Percentiles rank a stretch among this genome's conserved stretches.
phyloP scores from a whole-genome alignment of 1,284 basidiomycete genomes.

The Chiua sp. region DNA sequence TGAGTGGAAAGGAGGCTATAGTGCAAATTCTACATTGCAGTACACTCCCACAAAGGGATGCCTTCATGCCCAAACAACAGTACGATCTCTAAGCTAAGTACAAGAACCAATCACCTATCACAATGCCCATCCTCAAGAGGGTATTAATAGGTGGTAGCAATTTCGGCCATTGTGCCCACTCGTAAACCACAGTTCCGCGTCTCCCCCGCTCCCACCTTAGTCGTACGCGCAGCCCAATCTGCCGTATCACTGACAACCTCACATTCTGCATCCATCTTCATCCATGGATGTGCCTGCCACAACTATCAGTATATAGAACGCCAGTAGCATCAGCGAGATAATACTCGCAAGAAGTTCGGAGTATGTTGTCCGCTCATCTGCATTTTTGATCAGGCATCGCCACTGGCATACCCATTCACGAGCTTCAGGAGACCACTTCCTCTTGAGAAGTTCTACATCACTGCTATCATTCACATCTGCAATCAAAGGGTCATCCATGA shows the following conservation, averaged over 20 bases:
- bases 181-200: conserved; percentile 24
- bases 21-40: too few relatives aligned
- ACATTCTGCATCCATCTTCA: conserved; percentile 57
- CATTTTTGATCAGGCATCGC: conserved; percentile 77
- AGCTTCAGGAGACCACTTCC: conserved; percentile 44
- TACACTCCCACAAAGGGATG: too few relatives aligned
- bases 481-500: conserved; percentile 13
- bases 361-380: conserved; percentile 84
- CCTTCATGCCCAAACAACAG: too few relatives aligned
- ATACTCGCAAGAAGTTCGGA: conserved; percentile 73
- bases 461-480: conserved; percentile 39
- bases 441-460: conserved; percentile 15
- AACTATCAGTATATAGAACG: conserved; percentile 17
- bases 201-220: conserved; percentile 48
- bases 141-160: conserved; percentile 16
- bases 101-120: conserved; percentile 14
- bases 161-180: conserved; percentile 24
- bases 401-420: conserved; percentile 68
- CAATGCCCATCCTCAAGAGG: conserved; percentile 15
- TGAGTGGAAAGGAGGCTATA: too few relatives aligned
- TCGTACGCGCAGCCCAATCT: conserved; percentile 75
- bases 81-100: conserved; percentile 3
- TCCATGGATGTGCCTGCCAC: conserved; percentile 69
- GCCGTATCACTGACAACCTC: conserved; percentile 87
- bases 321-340: not conserved